phyloP scores from a whole-genome alignment of 371 early-diverging fungal species.

The Neoconidiobolus thromboides region DNA sequence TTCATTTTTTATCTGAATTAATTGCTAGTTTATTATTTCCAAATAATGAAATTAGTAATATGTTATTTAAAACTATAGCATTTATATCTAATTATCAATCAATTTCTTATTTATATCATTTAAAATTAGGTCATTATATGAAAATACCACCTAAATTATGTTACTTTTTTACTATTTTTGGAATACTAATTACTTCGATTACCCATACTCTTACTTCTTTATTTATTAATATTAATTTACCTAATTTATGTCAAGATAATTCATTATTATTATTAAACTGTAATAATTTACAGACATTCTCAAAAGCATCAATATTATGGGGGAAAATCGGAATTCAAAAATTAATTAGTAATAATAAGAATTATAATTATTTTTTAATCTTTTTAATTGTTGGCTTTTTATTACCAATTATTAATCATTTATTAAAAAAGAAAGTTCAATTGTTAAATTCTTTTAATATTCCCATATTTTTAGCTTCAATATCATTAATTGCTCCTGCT shows the following conservation, averaged over 20 bases:
- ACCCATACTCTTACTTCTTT: conserved; percentile 17
- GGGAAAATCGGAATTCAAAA: conserved; percentile 51
- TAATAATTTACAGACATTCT: conserved; percentile 16
- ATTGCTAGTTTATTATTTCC: conserved; percentile 37
- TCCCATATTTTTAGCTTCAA: conserved; percentile 18
- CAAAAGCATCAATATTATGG: conserved; percentile 27
- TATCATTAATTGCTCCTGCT: conserved; percentile 16
- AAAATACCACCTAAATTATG: conserved; percentile 33
- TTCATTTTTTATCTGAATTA: conserved; percentile 51
- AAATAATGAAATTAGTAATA: conserved; percentile 24
- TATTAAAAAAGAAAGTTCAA: conserved; percentile 22
- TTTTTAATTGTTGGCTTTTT: conserved; percentile 32
- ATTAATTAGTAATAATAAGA: conserved; percentile 37
- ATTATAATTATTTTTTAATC: conserved; percentile 33
- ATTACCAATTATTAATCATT: conserved; percentile 27
- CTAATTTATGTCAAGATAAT: conserved; percentile 11
- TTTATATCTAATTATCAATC: conserved; percentile 34
- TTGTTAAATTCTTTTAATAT: conserved; percentile 16
- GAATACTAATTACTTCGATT: conserved; percentile 20
- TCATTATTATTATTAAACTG: conserved; percentile 7
- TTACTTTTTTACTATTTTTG: conserved; percentile 25
- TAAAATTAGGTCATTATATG: conserved; percentile 39
- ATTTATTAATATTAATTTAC: conserved; percentile 11
- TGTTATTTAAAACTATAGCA: conserved; percentile 27
- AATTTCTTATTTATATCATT: conserved; percentile 20